Base-by-base conservation (phyloP, 2,329 filamentous ascomycete species). In the Laburnicola sp. region DNA sequence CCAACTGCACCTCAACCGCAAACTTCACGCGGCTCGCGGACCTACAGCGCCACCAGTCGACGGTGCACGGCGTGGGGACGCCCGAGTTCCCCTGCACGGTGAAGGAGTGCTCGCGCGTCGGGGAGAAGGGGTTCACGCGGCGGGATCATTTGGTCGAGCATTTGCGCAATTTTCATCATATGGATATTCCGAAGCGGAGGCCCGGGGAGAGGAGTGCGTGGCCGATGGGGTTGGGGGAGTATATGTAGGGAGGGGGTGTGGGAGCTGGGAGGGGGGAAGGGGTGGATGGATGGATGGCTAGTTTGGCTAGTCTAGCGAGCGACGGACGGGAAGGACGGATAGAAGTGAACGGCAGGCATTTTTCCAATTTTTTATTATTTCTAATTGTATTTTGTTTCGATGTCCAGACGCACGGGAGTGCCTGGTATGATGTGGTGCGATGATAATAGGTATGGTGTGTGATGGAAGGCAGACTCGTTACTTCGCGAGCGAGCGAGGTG, bases 121-220 rank as follows among this genome's bases (percentile, higher is more conserved):
- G 58, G 23, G 60, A 66, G 37, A 70, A 69, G 52, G 82, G 81
- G 0, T 85, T 85, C 59, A 78, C 79, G 3, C 74, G 82, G 4
- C 74, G 76, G 45, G 83, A 86, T 59, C 82, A 85, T 60, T 71
- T 83, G 35, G 75, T 74, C 34, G 83, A 85, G 60, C 83, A 86
- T 63, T 64, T 81, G 45, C 72, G 82, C 45, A 80, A 80, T 37
- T 82, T 78, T 53, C 83, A 85, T 61, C 75, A 78, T 48, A 65
- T 76, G 39, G 72, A 79, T 42, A 73, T 76, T 36, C 73, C 72
- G 16, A 77, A 76, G 60, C 56, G 69, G 28, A 54, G 56, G 43
- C 64, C 68, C 3, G 68, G 68, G 6, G 68, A 72, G 56, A 57
- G 68, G 3, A 63, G 56, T 8, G 68, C 68, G 3, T 63, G 68